Percentiles rank a stretch among this genome's conserved stretches.
phyloP scores from a whole-genome alignment of 495 filamentous ascomycete species.

The Aspergillus kassunensis region DNA sequence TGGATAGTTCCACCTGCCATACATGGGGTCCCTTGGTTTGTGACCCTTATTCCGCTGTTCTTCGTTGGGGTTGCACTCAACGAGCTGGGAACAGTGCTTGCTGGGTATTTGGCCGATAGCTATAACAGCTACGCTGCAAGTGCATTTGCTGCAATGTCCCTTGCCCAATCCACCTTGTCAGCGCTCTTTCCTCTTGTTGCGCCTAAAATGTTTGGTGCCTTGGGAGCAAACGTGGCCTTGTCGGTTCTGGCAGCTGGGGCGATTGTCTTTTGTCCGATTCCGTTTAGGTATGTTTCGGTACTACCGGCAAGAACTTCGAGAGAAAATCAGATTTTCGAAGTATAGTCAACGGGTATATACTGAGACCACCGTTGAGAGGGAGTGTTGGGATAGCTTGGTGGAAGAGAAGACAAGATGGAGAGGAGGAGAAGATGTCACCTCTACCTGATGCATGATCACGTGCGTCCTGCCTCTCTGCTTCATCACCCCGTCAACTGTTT shows the following conservation, averaged over 20 bases:
- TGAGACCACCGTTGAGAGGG: slow-evolving; percentile 20
- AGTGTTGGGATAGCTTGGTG: neutral
- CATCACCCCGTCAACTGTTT: too few relatives aligned
- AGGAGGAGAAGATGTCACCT: neutral
- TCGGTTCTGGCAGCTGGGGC: slow-evolving; percentile 43
- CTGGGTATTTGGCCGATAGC: slow-evolving; percentile 51
- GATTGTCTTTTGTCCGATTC: slow-evolving; percentile 41
- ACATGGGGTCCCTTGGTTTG: slow-evolving; percentile 34
- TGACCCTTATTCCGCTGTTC: slow-evolving; percentile 38
- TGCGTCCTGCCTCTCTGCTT: too few relatives aligned
- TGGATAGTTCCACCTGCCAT: slow-evolving; percentile 46
- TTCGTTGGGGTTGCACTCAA: slow-evolving; percentile 48
- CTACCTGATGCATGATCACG: too few relatives aligned
- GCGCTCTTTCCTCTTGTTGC: slow-evolving; percentile 47
- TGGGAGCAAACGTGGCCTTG: slow-evolving; percentile 44
- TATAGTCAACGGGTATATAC: slow-evolving; percentile 39
- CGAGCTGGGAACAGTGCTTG: slow-evolving; percentile 46
- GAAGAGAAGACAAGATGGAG: too few relatives aligned
- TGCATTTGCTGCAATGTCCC: slow-evolving; percentile 45
- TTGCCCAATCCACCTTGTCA: slow-evolving; percentile 41
- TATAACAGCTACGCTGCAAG: slow-evolving; percentile 51
- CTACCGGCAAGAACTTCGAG: slow-evolving; percentile 40
- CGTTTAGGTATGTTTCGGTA: slow-evolving; percentile 41
- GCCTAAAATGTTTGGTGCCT: slow-evolving; percentile 35
- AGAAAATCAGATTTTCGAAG: slow-evolving; percentile 44